Percentiles rank a stretch among this genome's conserved stretches.
Evolutionary conservation across 441 rosid genomes (phyloP).

Genomic region (Erodium moschatum): DNA sequence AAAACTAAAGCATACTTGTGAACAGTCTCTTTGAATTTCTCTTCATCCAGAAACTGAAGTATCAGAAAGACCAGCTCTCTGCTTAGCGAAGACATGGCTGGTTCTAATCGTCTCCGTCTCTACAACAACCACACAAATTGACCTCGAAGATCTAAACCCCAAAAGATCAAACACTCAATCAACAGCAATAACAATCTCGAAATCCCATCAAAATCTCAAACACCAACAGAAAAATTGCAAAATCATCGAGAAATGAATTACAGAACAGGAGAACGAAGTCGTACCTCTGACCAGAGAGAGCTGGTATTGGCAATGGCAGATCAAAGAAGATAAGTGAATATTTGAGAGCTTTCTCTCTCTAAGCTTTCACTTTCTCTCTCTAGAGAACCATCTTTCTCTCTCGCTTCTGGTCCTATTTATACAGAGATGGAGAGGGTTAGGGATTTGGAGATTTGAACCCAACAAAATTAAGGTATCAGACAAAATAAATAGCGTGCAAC

Average conservation of each 20-base stretch:
- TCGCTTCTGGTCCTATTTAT: slow-evolving; percentile 35
- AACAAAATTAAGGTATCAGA: slow-evolving; percentile 22
- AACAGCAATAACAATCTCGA: background rate
- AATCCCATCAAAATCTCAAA: background rate
- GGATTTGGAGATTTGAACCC: slow-evolving; percentile 32
- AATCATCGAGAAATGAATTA: slow-evolving; percentile 14
- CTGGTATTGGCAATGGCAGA: slow-evolving; percentile 14
- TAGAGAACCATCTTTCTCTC: slow-evolving; percentile 13
- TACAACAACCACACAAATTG: slow-evolving; percentile 15
- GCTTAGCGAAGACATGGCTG: slow-evolving; percentile 53
- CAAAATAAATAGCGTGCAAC: slow-evolving; percentile 33
- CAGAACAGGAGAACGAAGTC: slow-evolving; percentile 15
- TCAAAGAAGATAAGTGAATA: slow-evolving; percentile 20
- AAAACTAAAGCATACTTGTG: slow-evolving; percentile 38
- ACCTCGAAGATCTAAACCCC: slow-evolving; percentile 31
- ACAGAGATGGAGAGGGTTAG: slow-evolving; percentile 34
- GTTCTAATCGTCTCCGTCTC: slow-evolving; percentile 19
- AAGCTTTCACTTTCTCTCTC: slow-evolving; percentile 12
- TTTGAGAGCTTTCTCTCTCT: slow-evolving; percentile 24
- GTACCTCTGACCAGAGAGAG: slow-evolving; percentile 29
- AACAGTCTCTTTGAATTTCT: slow-evolving; percentile 63
- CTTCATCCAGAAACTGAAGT: slow-evolving; percentile 76
- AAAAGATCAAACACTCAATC: slow-evolving; percentile 20
- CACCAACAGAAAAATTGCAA: background rate
- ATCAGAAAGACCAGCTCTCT: slow-evolving; percentile 73